Conservation (phyloP, 1,284 basidiomycete genomes). For the Trichosporon faecale region DNA sequence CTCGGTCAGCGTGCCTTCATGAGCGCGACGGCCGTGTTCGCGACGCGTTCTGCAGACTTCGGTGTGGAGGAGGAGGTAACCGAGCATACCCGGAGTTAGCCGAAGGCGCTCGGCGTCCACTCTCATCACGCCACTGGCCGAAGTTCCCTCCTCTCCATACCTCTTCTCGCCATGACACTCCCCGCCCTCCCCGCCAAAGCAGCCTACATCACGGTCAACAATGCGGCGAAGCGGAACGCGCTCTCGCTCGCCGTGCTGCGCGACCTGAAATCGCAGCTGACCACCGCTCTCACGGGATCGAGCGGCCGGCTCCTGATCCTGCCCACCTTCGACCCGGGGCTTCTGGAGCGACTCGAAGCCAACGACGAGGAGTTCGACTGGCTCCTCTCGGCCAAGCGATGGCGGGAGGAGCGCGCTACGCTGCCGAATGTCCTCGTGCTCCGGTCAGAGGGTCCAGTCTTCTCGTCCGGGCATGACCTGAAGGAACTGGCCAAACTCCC, state of each 20-base stretch:
- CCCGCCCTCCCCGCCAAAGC: slow-evolving; percentile 21
- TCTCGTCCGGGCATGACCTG: slow-evolving; percentile 24
- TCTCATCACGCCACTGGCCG: neutral
- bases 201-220: slow-evolving; percentile 26
- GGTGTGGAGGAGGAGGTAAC: neutral
- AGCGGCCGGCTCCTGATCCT: slow-evolving; percentile 14
- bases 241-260: slow-evolving; percentile 23
- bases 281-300: slow-evolving; percentile 6
- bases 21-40: neutral
- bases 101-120: neutral
- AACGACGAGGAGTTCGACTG: slow-evolving; percentile 16
- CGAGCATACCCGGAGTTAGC: neutral
- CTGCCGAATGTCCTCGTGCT: slow-evolving; percentile 24
- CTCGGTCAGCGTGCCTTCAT: neutral
- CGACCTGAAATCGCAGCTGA: slow-evolving; percentile 21
- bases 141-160: neutral
- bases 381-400: slow-evolving; percentile 17
- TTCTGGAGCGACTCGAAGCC: slow-evolving; percentile 20
- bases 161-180: slow-evolving; percentile 10
- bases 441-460: slow-evolving; percentile 23
- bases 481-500: slow-evolving; percentile 23
- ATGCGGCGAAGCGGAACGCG: slow-evolving; percentile 25
- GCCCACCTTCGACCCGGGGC: slow-evolving; percentile 17
- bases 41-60: neutral
- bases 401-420: slow-evolving; percentile 15